Evolutionary conservation across 768 basidiomycete species (phyloP), one percentile per base, ranked within the genome.

Genomic region (Trametes cubensis): DNA sequence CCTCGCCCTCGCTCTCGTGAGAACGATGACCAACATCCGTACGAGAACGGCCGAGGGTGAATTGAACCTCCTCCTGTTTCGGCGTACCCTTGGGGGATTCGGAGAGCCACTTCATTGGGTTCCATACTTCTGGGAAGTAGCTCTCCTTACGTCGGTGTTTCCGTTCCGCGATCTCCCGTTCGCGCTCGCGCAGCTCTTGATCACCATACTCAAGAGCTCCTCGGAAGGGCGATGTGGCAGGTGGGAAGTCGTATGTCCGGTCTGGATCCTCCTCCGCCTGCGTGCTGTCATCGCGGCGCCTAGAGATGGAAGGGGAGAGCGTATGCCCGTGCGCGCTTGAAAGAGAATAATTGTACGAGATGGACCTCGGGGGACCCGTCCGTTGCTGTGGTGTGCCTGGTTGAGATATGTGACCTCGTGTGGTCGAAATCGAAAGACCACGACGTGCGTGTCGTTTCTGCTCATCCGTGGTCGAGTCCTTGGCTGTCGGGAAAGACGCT

Each of bases 281-380:
- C 46, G 74, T 74, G 44, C 71, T 65, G 18, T 46, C 76, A 67
- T 47, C 65, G 71, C 25, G 67, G 63, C 62, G 64, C 23, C 62
- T 63, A 18, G 67, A 69, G 26, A 58, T 61, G 14, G 62, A 55
- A 0, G 63, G 62, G 6, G 66, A 69, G n/a, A 47, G 62, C 18
- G 45, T 46, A 51, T 55, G 62, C 21, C 69, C 69, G 26, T 79
- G 74, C 0, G 85, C 81, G 20, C 71, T 74, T 1, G 84, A 77
- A 34, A 81, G 74, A 8, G 84, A 80, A 67, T 87, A 86, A 28
- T 82, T 81, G 69, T 84, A 88, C 3, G 88, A 88, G 26, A 90
- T 76, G 0, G 89, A 88, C 42, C 89, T 81, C 4, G 89, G 90
- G 34, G 89, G 88, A 14, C 89, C 90, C 4, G 89, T 90, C 54